Percentiles rank a stretch among this genome's conserved stretches.
Evolutionary conservation across 2,329 filamentous ascomycete genomes (phyloP).

Genomic region (Neurospora crassa): DNA sequence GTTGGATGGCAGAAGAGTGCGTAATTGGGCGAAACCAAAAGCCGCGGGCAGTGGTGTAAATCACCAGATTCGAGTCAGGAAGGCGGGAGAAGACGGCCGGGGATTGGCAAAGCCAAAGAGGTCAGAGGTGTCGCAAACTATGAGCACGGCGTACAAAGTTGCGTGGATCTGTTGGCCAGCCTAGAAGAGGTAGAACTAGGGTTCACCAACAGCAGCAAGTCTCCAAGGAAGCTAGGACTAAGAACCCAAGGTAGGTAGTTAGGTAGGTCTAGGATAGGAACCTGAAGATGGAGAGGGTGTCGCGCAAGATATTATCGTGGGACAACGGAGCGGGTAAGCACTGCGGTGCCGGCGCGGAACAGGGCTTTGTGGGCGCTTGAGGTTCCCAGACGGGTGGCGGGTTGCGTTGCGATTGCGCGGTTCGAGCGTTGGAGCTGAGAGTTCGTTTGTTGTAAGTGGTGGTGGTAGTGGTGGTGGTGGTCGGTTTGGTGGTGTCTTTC

Average conservation of each 20-base stretch:
- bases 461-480: not conserved
- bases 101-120: not conserved
- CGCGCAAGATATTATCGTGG: slow-evolving; percentile 11
- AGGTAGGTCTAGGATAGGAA: not conserved
- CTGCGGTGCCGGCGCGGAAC: slow-evolving; percentile 2
- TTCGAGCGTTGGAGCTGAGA: not conserved
- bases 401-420: not conserved
- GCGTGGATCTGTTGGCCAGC: slow-evolving; percentile 2
- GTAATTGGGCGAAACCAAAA: not conserved
- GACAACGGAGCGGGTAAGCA: slow-evolving; percentile 9
- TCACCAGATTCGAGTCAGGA: not conserved
- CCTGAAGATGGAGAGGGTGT: slow-evolving; percentile 2
- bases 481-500: not conserved
- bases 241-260: not conserved
- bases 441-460: not conserved
- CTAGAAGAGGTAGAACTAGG: not conserved
- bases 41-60: not conserved
- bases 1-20: not conserved
- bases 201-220: slow-evolving; percentile 4
- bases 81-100: not conserved
- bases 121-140: not conserved
- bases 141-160: not conserved
- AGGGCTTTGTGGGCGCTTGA: not conserved
- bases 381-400: not conserved
- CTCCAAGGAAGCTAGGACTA: not conserved